Evolutionary conservation across 768 basidiomycete genomes (phyloP).

Genomic region (Galerina marginata): DNA sequence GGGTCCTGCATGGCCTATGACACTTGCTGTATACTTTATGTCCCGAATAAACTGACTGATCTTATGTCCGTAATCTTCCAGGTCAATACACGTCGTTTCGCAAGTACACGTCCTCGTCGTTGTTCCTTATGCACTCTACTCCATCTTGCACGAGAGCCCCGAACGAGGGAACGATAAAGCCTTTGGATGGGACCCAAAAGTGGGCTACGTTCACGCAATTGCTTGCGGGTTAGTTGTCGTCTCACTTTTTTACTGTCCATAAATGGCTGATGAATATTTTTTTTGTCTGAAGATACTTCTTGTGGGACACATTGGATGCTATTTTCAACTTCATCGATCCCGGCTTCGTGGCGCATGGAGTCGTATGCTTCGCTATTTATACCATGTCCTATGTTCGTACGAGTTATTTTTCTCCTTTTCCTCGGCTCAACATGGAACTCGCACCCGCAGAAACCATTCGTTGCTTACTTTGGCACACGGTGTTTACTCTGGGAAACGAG

Average conservation of each 20-base stretch:
- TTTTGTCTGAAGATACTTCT: slow-evolving; percentile 60
- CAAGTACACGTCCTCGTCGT: slow-evolving; percentile 74
- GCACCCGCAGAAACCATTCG: slow-evolving; percentile 63
- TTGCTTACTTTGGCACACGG: slow-evolving; percentile 77
- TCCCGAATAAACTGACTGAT: neutral
- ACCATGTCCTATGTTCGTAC: slow-evolving; percentile 68
- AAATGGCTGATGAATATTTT: neutral
- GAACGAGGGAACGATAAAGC: slow-evolving; percentile 64
- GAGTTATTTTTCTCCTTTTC: neutral
- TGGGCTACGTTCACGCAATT: slow-evolving; percentile 67
- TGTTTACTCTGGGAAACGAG: slow-evolving; percentile 87
- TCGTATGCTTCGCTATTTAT: slow-evolving; percentile 71
- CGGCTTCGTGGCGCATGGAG: slow-evolving; percentile 82
- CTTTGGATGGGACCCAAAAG: slow-evolving; percentile 73
- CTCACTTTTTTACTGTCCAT: neutral
- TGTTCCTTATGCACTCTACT: slow-evolving; percentile 64
- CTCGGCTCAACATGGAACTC: slow-evolving; percentile 1
- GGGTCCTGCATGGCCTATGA: neutral
- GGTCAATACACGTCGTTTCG: slow-evolving; percentile 76
- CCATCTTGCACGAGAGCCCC: slow-evolving; percentile 45
- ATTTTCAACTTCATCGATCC: slow-evolving; percentile 69
- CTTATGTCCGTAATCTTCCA: slow-evolving; percentile 29
- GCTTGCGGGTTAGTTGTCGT: slow-evolving; percentile 63
- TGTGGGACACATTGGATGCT: slow-evolving; percentile 84
- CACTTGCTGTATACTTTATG: neutral